Conservation (phyloP, 2,329 filamentous ascomycete genomes). For the Daldinia eschscholtzii region DNA sequence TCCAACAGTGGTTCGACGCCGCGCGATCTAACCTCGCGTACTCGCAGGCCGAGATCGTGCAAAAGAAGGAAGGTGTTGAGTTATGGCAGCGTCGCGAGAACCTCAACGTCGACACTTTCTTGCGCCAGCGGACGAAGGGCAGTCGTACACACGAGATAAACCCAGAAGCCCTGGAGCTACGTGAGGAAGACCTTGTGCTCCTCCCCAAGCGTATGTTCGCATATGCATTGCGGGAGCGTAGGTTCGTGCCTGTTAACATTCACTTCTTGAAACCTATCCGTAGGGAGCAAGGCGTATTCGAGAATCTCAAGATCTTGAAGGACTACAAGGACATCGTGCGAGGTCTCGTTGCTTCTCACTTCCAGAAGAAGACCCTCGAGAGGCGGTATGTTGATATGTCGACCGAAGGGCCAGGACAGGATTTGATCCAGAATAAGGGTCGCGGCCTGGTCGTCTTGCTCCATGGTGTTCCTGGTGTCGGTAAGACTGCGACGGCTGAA, state of each 20-base stretch:
- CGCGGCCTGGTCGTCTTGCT: constrained; percentile 60
- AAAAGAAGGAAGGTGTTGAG: constrained; percentile 55
- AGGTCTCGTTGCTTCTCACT: constrained; percentile 57
- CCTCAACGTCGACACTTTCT: constrained; percentile 53
- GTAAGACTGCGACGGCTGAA: constrained; percentile 63
- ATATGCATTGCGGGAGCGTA: constrained; percentile 57
- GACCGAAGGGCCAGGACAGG: constrained; percentile 51
- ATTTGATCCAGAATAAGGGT: constrained; percentile 61
- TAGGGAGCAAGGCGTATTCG: constrained; percentile 55
- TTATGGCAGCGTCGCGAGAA: constrained; percentile 56
- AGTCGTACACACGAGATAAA: constrained; percentile 54
- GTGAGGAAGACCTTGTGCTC: constrained; percentile 52
- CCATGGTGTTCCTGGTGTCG: constrained; percentile 62
- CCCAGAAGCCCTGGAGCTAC: constrained; percentile 45
- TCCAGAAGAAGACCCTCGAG: constrained; percentile 57
- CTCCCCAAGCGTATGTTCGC: constrained; percentile 59
- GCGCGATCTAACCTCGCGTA: constrained; percentile 52
- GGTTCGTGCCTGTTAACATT: constrained; percentile 56
- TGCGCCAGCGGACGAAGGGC: constrained; percentile 54
- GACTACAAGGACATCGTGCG: constrained; percentile 59
- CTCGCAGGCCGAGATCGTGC: constrained; percentile 54
- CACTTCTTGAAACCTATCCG: constrained; percentile 54
- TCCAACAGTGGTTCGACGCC: constrained; percentile 56
- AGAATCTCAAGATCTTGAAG: constrained; percentile 56
- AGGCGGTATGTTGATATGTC: constrained; percentile 50